phyloP scores from a whole-genome alignment of 2,329 filamentous ascomycete species.

The Tympanopsis confertula region DNA sequence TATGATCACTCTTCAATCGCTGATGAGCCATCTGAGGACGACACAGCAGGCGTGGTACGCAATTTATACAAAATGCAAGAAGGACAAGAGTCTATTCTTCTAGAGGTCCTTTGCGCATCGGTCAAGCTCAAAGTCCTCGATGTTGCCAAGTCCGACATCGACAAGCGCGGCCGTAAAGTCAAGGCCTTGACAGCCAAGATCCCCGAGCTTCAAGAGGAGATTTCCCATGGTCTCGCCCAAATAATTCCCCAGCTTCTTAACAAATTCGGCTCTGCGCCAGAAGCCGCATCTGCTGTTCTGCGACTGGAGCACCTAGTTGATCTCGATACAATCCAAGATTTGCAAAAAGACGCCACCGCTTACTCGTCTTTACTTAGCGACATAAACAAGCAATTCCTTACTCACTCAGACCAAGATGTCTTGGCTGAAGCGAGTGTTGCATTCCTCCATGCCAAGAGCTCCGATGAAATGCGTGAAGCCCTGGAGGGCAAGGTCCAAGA shows the following conservation, averaged over 20 bases:
- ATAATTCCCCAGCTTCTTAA: slow-evolving; percentile 52
- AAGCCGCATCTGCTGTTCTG: slow-evolving; percentile 52
- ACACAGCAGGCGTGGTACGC: slow-evolving; percentile 37
- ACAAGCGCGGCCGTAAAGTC: not conserved
- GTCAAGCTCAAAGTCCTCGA: not conserved
- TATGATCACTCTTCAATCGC: slow-evolving; percentile 48
- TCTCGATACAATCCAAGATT: slow-evolving; percentile 49
- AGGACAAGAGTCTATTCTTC: slow-evolving; percentile 47
- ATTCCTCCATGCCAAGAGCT: slow-evolving; percentile 49
- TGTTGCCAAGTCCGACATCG: slow-evolving; percentile 1
- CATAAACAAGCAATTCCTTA: slow-evolving; percentile 58
- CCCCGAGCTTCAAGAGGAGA: slow-evolving; percentile 1
- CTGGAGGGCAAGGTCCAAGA: slow-evolving; percentile 47
- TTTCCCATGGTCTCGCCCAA: slow-evolving; percentile 28
- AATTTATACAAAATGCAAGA: slow-evolving; percentile 44
- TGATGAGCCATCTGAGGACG: slow-evolving; percentile 28
- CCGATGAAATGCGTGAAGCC: slow-evolving; percentile 52
- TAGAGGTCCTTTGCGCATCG: slow-evolving; percentile 47
- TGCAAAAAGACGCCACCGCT: slow-evolving; percentile 42
- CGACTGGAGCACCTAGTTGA: slow-evolving; percentile 52
- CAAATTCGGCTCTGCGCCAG: slow-evolving; percentile 53
- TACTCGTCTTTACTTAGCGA: slow-evolving; percentile 51
- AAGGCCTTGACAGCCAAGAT: not conserved
- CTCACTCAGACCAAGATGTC: slow-evolving; percentile 52
- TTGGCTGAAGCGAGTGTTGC: slow-evolving; percentile 51